Evolutionary conservation across 805 yeast species (phyloP), one percentile per base, ranked within the genome.

Genomic region (Limtongozyma cylindracea): DNA sequence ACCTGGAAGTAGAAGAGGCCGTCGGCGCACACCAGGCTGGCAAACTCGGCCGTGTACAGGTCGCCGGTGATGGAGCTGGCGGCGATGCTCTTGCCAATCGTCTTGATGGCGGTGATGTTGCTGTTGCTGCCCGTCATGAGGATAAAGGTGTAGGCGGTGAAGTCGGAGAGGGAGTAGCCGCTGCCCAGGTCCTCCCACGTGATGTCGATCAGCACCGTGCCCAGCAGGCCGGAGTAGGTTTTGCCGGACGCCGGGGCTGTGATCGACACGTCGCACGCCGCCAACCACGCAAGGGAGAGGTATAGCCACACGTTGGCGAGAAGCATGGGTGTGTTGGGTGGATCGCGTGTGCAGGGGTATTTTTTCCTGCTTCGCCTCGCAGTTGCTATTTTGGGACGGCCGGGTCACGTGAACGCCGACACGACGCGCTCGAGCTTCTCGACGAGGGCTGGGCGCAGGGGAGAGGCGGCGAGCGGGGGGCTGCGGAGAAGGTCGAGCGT

Each of bases 1-100:
- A 80, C 39, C 47, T 84, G 95, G 30, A 84, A 40, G 41, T 49
- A 76, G 43, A 61, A 84, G 27, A 44, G 43, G 15, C 98, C 98
- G 35, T 56, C 41, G 3, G 64, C 63, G 17, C 62, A 70, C 8
- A 35, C 35, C 12, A 46, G 24, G 3, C 62, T 41, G 8, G 49
- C 47, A 22, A 68, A 34, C 0, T 41, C 19, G 1, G 66, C 61
- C 1, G 50, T 37, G 32, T 58, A 62, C 3, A 39, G 24, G 22
- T 35, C 32, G 6, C 28, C 20, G 19, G 30, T 26, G 16, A 34
- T 45, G 10, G 42, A 27, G 2, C 61, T 24, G 8, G 20, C 28
- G 16, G 56, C 32, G 26, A 60, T 48, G 17, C 45, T 31, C 33
- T 64, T 60, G 12, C 66, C 41, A 16, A 92, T 93, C 2, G 82